Evolutionary conservation across 2,329 filamentous ascomycete species (phyloP).

Genomic region (Sporothrix euskadiensis): DNA sequence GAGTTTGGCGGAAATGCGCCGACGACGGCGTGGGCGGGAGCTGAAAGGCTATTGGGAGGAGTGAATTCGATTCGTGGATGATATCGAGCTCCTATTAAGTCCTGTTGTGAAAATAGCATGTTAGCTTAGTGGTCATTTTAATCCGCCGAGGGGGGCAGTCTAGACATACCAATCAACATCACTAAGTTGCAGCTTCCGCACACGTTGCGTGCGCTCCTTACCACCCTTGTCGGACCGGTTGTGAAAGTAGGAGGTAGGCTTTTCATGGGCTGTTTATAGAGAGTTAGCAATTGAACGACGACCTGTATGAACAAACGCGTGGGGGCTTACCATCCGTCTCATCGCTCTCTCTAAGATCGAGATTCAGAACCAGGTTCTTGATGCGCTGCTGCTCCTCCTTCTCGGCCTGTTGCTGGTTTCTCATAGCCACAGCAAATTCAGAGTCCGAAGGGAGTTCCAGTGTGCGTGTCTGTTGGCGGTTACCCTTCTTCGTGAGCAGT

Average conservation of each 20-base stretch:
- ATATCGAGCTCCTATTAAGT: slow-evolving; percentile 2
- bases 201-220: slow-evolving; percentile 73
- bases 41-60: not conserved
- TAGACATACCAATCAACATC: slow-evolving; percentile 89
- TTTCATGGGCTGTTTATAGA: slow-evolving; percentile 49
- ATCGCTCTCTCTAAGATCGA: slow-evolving; percentile 84
- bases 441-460: slow-evolving; percentile 90
- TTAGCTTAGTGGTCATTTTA: not conserved
- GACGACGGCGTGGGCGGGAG: not conserved
- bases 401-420: slow-evolving; percentile 90
- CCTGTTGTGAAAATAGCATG: not conserved
- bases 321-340: slow-evolving; percentile 70
- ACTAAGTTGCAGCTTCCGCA: slow-evolving; percentile 88
- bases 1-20: not conserved
- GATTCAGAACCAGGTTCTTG: slow-evolving; percentile 95
- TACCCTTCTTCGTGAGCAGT: slow-evolving; percentile 91
- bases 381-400: slow-evolving; percentile 96
- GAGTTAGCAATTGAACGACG: not conserved
- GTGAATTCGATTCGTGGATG: not conserved
- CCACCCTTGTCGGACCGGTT: slow-evolving; percentile 58
- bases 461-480: slow-evolving; percentile 92
- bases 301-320: not conserved
- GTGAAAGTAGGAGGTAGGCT: slow-evolving; percentile 51
- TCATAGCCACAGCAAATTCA: slow-evolving; percentile 93
- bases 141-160: not conserved